Conservation (phyloP, 352 stramenopile genomes). For the Stephanocyclus meneghinianus region DNA sequence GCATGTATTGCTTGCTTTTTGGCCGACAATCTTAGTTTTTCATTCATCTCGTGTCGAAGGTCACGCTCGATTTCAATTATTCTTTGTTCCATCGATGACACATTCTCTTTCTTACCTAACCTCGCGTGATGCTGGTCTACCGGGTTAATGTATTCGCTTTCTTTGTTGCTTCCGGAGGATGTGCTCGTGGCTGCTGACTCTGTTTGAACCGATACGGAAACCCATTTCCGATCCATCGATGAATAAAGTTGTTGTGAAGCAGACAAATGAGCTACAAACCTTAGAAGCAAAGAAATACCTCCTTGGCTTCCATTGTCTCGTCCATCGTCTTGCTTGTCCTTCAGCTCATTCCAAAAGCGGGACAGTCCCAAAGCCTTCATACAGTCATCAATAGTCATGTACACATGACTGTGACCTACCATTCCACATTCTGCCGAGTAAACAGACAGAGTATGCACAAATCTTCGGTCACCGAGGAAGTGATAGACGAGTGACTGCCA, state of each 20-base stretch:
- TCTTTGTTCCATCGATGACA: slow-evolving; percentile 26
- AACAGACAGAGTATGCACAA: slow-evolving; percentile 42
- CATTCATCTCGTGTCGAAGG: slow-evolving; percentile 52
- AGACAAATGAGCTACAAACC: slow-evolving; percentile 8
- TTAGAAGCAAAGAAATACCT: slow-evolving; percentile 15
- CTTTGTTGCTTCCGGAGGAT: neutral
- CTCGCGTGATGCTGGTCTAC: neutral
- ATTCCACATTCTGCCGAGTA: slow-evolving; percentile 44
- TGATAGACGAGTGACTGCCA: slow-evolving; percentile 38
- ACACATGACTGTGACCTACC: neutral
- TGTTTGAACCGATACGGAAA: slow-evolving; percentile 30
- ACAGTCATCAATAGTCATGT: slow-evolving; percentile 12
- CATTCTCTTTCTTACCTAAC: neutral
- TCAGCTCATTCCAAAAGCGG: slow-evolving; percentile 24
- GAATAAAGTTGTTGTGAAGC: slow-evolving; percentile 5
- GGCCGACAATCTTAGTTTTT: slow-evolving; percentile 47
- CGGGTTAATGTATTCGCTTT: slow-evolving; percentile 18
- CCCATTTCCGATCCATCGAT: neutral
- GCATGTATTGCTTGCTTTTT: slow-evolving; percentile 52
- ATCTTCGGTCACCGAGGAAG: slow-evolving; percentile 29
- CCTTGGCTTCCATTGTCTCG: slow-evolving; percentile 8
- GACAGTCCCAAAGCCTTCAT: slow-evolving; percentile 44
- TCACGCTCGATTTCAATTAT: slow-evolving; percentile 47
- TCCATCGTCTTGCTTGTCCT: neutral
- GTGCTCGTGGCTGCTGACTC: neutral